Conservation (phyloP, 176 grass and related monocot species). For the Avena atlantica region DNA sequence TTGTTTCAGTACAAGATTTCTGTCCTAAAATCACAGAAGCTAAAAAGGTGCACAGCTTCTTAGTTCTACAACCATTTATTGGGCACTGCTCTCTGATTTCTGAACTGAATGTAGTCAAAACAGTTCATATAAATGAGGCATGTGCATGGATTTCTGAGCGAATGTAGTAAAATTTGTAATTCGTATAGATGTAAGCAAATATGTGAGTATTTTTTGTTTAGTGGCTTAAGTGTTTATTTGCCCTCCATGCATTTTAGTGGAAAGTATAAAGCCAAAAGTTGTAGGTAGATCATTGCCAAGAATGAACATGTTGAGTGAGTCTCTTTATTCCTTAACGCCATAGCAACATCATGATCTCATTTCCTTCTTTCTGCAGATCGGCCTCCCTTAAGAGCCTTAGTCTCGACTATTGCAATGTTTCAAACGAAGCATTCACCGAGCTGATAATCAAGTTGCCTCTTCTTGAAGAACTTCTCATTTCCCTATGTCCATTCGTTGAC, state of each 20-base stretch:
- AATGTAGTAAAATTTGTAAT: not conserved
- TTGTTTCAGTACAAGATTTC: not conserved
- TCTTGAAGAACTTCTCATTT: constrained; percentile 33
- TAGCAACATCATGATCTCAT: not conserved
- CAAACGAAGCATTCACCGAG: constrained; percentile 28
- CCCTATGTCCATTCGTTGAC: constrained; percentile 25
- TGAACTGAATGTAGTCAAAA: not conserved
- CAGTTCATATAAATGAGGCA: constrained; percentile 4
- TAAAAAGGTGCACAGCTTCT: not conserved
- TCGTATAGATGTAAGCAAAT: not conserved
- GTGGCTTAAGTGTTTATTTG: not conserved
- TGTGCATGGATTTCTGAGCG: not conserved
- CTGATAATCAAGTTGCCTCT: constrained; percentile 25
- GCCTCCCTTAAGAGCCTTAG: constrained; percentile 22
- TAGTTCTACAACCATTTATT: not conserved
- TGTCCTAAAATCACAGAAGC: not conserved
- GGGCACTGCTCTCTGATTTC: not conserved
- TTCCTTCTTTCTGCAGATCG: not conserved
- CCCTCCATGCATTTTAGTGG: not conserved
- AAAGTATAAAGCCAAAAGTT: not conserved
- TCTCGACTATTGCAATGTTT: constrained; percentile 24
- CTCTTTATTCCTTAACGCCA: not conserved
- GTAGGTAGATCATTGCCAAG: constrained; percentile 13
- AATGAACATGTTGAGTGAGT: not conserved
- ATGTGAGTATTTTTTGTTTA: not conserved